Evolutionary conservation across 306 rosid species (phyloP).

Genomic region (Begonia peltatifolia): DNA sequence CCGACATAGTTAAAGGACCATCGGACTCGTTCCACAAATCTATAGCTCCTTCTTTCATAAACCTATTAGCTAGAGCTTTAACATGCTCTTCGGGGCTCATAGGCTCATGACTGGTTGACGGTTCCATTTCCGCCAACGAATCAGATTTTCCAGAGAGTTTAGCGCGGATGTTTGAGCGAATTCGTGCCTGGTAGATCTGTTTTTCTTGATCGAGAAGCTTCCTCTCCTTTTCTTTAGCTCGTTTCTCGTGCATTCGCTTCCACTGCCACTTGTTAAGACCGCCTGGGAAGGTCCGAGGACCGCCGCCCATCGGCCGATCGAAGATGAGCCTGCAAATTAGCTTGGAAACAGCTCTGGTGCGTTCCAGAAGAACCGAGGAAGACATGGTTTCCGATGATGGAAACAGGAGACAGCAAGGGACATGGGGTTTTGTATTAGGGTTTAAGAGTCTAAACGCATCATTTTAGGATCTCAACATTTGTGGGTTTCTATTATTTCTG

Average conservation of each 20-base stretch:
- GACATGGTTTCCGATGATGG: constrained; percentile 19
- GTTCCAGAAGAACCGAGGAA: constrained; percentile 24
- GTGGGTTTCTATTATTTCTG: too few relatives aligned
- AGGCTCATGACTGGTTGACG: constrained; percentile 31
- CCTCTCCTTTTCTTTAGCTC: constrained; percentile 56
- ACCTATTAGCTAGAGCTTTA: constrained; percentile 64
- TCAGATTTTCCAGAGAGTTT: constrained; percentile 29
- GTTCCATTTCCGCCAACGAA: constrained; percentile 4
- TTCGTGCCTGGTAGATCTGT: constrained; percentile 69
- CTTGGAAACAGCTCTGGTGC: constrained; percentile 21
- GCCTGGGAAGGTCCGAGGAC: constrained; percentile 88
- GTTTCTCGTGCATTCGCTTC: constrained; percentile 97
- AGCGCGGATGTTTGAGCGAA: constrained; percentile 75
- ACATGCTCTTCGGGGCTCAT: constrained; percentile 49
- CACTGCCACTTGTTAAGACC: constrained; percentile 89
- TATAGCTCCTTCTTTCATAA: constrained; percentile 59
- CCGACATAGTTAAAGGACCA: constrained; percentile 34
- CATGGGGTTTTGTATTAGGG: too few relatives aligned
- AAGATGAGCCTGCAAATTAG: constrained; percentile 19
- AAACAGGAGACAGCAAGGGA: too few relatives aligned
- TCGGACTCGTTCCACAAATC: constrained; percentile 76
- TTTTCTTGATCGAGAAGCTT: constrained; percentile 69
- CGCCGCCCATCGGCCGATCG: constrained; percentile 74
- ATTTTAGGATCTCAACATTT: too few relatives aligned
- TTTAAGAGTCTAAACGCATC: too few relatives aligned